phyloP scores from a whole-genome alignment of 345 rosid genomes.

The Garcia nutans region DNA sequence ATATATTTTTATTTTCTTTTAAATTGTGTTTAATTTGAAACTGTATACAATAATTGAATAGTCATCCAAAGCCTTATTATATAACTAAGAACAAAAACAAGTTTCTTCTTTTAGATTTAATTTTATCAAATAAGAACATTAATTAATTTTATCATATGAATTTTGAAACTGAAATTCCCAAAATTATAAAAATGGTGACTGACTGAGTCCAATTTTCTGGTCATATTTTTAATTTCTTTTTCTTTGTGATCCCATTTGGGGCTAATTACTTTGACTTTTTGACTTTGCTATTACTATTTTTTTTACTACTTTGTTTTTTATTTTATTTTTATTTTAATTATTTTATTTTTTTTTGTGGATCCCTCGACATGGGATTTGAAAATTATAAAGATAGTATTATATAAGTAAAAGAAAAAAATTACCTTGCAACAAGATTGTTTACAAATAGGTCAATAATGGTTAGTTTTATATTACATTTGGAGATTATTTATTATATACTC shows the following conservation, averaged over 20 bases:
- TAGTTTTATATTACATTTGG: no score
- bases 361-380: background rate
- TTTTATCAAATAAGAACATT: background rate
- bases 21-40: background rate
- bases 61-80: background rate
- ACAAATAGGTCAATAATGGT: no score
- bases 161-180: background rate
- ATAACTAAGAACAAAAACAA: background rate
- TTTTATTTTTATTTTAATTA: no score
- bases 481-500: no score
- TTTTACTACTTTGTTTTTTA: no score
- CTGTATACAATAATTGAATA: background rate
- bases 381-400: no score
- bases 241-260: conserved; percentile 1
- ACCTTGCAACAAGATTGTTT: no score
- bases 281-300: background rate
- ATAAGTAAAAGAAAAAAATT: no score
- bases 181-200: no score
- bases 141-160: background rate
- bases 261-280: conserved; percentile 1
- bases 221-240: background rate
- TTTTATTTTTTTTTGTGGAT: background rate
- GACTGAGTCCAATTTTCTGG: conserved; percentile 18
- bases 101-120: background rate
- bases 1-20: no score